A percentile compares a stretch with the other conserved stretches of the same genome.
Evolutionary conservation across 2,329 filamentous ascomycete species (phyloP).

Genomic region (Trichoderma citrinoviride): DNA sequence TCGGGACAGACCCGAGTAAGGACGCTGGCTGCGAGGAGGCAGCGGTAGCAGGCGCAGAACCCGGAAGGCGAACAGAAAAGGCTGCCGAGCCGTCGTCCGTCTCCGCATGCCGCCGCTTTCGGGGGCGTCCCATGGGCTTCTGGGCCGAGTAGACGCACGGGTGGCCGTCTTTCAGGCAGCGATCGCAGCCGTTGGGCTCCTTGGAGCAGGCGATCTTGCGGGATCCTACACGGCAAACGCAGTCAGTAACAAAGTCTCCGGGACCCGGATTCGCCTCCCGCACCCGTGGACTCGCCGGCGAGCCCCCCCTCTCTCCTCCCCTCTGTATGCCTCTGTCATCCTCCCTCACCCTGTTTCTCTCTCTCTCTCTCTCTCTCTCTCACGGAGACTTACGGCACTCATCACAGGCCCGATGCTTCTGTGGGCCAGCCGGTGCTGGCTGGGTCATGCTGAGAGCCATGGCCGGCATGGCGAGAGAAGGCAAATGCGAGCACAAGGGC

Average conservation of each 20-base stretch:
- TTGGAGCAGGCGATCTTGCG: constrained; percentile 66
- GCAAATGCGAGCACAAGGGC: neutral
- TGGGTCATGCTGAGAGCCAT: constrained; percentile 27
- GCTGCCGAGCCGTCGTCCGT: constrained; percentile 10
- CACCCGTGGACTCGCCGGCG: neutral
- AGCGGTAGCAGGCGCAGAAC: neutral
- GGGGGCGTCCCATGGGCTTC: constrained; percentile 64
- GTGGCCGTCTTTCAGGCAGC: constrained; percentile 57
- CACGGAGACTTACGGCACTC: constrained; percentile 56
- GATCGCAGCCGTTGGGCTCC: constrained; percentile 56
- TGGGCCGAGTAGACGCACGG: constrained; percentile 61
- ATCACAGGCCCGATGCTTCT: constrained; percentile 61
- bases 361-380: neutral
- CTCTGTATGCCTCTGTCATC: too few relatives aligned
- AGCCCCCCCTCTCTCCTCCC: too few relatives aligned
- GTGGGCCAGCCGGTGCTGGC: constrained; percentile 26
- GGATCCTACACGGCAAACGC: constrained; percentile 43
- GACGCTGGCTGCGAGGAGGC: neutral
- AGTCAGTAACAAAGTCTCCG: constrained; percentile 32
- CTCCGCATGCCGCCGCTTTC: constrained; percentile 51
- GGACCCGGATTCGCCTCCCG: constrained; percentile 8
- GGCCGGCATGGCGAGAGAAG: neutral
- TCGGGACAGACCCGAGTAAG: neutral
- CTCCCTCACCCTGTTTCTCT: neutral
- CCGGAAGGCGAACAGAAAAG: neutral